These are phyloP conservation scores for Apostasia shenzhenica DNA, from an alignment of 106 monocot genomes.

Conservation along the genomic window DNA sequence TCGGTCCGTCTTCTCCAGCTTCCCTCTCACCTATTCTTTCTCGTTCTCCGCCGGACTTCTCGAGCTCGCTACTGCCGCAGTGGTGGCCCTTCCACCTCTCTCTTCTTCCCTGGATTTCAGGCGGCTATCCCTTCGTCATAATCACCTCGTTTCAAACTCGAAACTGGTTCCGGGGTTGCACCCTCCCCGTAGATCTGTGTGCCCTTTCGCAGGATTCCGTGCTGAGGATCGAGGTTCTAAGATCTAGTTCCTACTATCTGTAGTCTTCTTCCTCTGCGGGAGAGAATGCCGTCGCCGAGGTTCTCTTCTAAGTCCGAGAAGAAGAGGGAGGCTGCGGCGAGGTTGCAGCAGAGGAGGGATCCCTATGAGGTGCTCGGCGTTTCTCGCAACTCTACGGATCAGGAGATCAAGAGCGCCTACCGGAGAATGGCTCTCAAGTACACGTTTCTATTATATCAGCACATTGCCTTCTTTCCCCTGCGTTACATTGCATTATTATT, in stretches of 20 bases:
- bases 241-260: background rate
- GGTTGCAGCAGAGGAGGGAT: constrained; percentile 56
- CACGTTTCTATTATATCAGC: background rate
- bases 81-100: background rate
- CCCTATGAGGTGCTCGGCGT: constrained; percentile 88
- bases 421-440: constrained; percentile 93
- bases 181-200: background rate
- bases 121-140: background rate
- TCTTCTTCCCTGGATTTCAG: background rate
- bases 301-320: constrained; percentile 46
- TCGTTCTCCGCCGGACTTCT: background rate
- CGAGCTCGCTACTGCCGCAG: background rate
- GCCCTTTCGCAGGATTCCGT: background rate
- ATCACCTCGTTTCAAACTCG: background rate
- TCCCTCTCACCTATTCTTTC: background rate
- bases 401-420: constrained; percentile 91
- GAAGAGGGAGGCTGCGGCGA: constrained; percentile 21
- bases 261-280: background rate
- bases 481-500: background rate
- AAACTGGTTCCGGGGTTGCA: background rate
- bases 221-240: constrained; percentile 1
- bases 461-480: background rate
- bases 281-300: constrained; percentile 42
- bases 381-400: constrained; percentile 60
- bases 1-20: background rate